These are phyloP conservation scores for Rhizophagus clarus DNA, from an alignment of 192 early-diverging fungal genomes.

Conservation along the genomic window DNA sequence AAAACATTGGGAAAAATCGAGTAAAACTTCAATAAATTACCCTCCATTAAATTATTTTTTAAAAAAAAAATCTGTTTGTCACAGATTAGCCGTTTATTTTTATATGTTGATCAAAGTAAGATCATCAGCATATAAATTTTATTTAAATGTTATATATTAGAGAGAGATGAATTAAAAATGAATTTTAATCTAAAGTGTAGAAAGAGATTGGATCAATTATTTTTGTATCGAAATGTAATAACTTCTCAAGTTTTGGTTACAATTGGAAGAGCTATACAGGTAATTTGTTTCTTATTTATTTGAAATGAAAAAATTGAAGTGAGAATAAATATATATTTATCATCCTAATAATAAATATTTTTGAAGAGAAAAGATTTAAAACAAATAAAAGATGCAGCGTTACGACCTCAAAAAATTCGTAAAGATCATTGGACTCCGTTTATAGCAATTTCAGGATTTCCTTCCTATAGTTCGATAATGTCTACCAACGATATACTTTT, in stretches of 20 bases:
- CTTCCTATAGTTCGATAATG: constrained; percentile 36
- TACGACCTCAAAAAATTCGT: constrained; percentile 38
- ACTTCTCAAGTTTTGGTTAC: constrained; percentile 20
- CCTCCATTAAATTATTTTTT: no score
- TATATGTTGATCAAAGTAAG: no score
- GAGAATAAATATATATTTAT: no score
- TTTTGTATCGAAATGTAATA: not conserved
- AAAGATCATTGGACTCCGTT: constrained; percentile 49
- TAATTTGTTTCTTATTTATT: not conserved
- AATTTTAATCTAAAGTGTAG: not conserved
- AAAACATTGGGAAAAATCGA: not conserved
- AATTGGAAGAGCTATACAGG: constrained; percentile 5
- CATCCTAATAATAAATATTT: not conserved
- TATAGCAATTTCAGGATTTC: constrained; percentile 42
- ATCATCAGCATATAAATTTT: no score
- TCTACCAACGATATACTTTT: constrained; percentile 31
- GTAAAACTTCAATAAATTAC: not conserved
- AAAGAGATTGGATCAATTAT: constrained; percentile 12
- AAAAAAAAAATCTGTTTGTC: no score
- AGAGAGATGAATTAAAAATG: not conserved
- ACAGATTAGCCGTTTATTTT: no score
- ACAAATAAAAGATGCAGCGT: constrained; percentile 25
- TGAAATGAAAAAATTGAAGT: not conserved
- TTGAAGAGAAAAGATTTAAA: not conserved
- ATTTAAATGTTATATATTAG: no score